Evolutionary conservation across 345 rosid species (phyloP), one percentile per base, ranked within the genome.

Genomic region (Euphorbia pulcherrima): DNA sequence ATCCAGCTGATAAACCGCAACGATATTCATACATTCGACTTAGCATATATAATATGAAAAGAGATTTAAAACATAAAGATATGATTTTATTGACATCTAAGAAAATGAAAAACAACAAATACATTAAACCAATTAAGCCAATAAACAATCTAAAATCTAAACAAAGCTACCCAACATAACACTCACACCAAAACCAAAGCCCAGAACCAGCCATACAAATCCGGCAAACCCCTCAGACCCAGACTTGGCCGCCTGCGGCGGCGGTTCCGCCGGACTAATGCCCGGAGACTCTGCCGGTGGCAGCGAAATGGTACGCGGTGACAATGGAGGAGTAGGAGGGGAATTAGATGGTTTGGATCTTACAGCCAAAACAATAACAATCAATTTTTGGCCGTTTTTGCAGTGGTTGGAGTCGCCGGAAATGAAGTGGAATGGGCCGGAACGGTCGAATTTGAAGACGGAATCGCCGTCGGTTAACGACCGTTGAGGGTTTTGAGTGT

Each of bases 381-480:
- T 30, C 64, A 92, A 71, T 65, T 78, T 90, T 51, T 90, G 92
- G 0, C 93, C 96, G 6, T 78, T 84, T 47, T 80, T 78, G 81
- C 98, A 92, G 71, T 77, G 79, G 41, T 87, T 84, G 17, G 62
- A 74, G 30, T 72, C 71, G 12, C 98, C 97, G 14, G 85, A 81
- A 46, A 90, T 87, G 84, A 92, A 92, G 79, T 76, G 90, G 76
- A 87, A 88, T 14, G 93, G 90, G 51, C 98, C 98, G 17, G 89
- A 85, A 2, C 75, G 88, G 69, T 86, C 82, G 54, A 92, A 74
- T 11, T 51, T 74, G 81, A 88, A 82, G 63, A 56, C 52, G 4
- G 98, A 87, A 29, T 77, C 69, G 0, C 97, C 97, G 4, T 86
- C 92, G 2, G 85, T 74, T 2, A 86, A 69, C 20, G 82, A 72